Evolutionary conservation across 768 basidiomycete genomes (phyloP), one percentile per base, ranked within the genome.

Genomic region (Mycena albidolilacea): DNA sequence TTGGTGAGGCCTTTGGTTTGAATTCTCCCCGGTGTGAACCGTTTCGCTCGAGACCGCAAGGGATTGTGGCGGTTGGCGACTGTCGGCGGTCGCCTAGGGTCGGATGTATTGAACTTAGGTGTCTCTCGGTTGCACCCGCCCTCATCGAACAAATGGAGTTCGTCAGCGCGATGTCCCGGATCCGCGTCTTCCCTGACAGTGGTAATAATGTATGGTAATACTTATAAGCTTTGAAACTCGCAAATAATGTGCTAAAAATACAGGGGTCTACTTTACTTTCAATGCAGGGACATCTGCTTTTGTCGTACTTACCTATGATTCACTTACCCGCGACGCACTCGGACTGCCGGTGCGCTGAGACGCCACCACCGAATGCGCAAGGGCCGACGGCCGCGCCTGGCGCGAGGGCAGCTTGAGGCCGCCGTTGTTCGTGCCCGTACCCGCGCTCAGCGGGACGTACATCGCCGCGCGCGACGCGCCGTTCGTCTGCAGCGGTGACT

Each of bases 401-500:
- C 64, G 71, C 21, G 61, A 55, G 8, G 66, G 71, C 9, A 72
- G 62, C 37, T 67, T 72, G 46, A 72, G 64, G 19, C 54, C 67
- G 43, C 59, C 52, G 43, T 59, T 68, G 17, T 30, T 30, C 30
- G 30, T 30, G 30, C 30, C 30, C 30, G 61, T 67, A 41, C 70
- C 64, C 2, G 66, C 46, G 55, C 30, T 52, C 54, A 72, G 35
- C 44, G 71, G 66, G 7, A 66, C 72, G 37, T 73, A 69, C 37
- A 23, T 41, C 67, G 72, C 48, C 62, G 67, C 37, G 3, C 50
- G 64, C 62, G 64, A 68, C 50, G 59, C 64, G 50, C 72, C 72
- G 39, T 73, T 73, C 8, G 62, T 70, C 64, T 73, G 72, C 64
- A 73, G 52, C 30, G 64, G 63, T n/a, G 60, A 63, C 50, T 38